phyloP scores from a whole-genome alignment of 2,329 filamentous ascomycete genomes.

The Nigrograna mackinnonii region DNA sequence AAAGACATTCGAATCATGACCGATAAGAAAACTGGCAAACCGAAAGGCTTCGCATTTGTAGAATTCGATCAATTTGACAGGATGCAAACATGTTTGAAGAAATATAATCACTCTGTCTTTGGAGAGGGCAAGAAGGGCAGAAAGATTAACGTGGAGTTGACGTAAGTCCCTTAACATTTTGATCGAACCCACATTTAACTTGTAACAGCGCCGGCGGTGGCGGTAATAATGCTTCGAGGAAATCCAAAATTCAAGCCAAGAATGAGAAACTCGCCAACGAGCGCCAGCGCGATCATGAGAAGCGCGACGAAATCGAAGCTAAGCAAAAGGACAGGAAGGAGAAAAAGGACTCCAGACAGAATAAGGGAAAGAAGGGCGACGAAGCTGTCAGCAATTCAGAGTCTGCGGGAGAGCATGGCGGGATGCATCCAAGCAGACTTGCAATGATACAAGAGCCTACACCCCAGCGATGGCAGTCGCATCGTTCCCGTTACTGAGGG shows the following conservation, averaged over 20 bases:
- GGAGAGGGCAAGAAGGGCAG: conserved; percentile 61
- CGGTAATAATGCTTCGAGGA: conserved; percentile 72
- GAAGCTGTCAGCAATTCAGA: conserved; percentile 15
- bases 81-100: conserved; percentile 90
- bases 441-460: conserved; percentile 33
- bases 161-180: conserved; percentile 56
- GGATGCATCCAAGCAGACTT: conserved; percentile 42
- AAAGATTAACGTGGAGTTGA: conserved; percentile 91
- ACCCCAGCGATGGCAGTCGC: no score
- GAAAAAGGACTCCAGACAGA: conserved; percentile 37
- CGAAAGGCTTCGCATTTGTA: conserved; percentile 59
- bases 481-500: no score
- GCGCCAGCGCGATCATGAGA: conserved; percentile 57
- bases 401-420: conserved; percentile 21
- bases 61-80: conserved; percentile 86
- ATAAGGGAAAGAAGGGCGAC: conserved; percentile 20
- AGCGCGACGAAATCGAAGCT: conserved; percentile 44
- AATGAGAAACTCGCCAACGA: conserved; percentile 81
- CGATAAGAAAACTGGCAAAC: conserved; percentile 40
- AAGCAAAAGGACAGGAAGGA: conserved; percentile 45
- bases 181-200: neutral
- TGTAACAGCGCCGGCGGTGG: conserved; percentile 75
- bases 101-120: conserved; percentile 86
- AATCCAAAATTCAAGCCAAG: conserved; percentile 80
- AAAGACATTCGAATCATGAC: conserved; percentile 62